phyloP scores from a whole-genome alignment of 2,329 filamentous ascomycete genomes.

The Colletotrichum nymphaeae region DNA sequence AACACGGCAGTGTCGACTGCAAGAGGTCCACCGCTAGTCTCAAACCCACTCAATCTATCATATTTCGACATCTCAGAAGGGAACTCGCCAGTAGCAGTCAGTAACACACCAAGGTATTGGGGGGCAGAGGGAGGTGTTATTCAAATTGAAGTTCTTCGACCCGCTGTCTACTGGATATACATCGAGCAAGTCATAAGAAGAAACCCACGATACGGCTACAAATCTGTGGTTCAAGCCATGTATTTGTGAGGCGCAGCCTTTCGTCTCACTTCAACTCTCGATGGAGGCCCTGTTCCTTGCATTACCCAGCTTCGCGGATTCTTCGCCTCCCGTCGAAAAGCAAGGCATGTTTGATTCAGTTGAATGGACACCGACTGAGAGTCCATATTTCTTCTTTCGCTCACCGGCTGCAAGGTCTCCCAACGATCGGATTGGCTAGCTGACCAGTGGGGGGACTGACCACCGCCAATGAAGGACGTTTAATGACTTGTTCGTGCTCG shows the following conservation, averaged over 20 bases:
- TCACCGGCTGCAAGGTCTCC: slow-evolving; percentile 10
- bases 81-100: not conserved
- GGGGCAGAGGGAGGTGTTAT: not conserved
- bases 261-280: not conserved
- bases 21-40: slow-evolving; percentile 7
- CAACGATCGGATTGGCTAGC: not conserved
- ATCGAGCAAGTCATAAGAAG: not conserved
- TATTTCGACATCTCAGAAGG: slow-evolving; percentile 1
- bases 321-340: not conserved
- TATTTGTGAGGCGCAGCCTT: not conserved
- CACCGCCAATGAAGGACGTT: not conserved
- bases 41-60: slow-evolving; percentile 12
- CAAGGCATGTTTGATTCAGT: not conserved
- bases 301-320: not conserved
- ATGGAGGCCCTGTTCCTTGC: not conserved
- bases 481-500: not conserved
- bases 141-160: not conserved
- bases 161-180: not conserved
- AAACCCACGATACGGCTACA: not conserved
- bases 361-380: not conserved
- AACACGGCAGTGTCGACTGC: not conserved
- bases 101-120: not conserved
- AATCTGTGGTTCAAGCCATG: not conserved
- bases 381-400: slow-evolving; percentile 4
- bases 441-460: not conserved